Evolutionary conservation across 768 basidiomycete genomes (phyloP).

Genomic region (Xerocomellus chrysenteron): DNA sequence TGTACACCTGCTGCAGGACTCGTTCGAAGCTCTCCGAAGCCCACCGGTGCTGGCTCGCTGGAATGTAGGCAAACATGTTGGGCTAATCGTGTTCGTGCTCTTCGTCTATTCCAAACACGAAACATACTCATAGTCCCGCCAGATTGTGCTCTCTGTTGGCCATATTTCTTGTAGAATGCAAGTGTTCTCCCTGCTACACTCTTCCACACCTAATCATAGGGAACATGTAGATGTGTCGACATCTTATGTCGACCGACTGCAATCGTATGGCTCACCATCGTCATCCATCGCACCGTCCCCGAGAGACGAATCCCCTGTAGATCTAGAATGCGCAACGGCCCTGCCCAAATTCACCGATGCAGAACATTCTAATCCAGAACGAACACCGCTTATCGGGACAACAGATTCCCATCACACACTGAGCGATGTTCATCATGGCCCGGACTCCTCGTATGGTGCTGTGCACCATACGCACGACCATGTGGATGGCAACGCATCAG

Average conservation of each 20-base stretch:
- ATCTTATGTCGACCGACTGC: slow-evolving; percentile 69
- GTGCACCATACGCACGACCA: background rate
- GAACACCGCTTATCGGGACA: slow-evolving; percentile 17
- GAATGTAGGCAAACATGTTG: slow-evolving; percentile 58
- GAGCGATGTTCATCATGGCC: background rate
- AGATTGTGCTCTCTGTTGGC: slow-evolving; percentile 63
- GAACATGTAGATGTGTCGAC: slow-evolving; percentile 63
- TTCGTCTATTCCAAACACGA: background rate
- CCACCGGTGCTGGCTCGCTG: slow-evolving; percentile 46
- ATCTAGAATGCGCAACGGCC: slow-evolving; percentile 2
- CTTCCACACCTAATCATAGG: background rate
- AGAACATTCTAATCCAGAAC: slow-evolving; percentile 15
- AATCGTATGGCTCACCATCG: slow-evolving; percentile 57
- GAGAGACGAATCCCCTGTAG: slow-evolving; percentile 18
- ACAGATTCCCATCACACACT: background rate
- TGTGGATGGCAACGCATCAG: background rate
- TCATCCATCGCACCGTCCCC: slow-evolving; percentile 37
- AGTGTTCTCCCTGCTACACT: slow-evolving; percentile 24
- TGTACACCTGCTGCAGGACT: slow-evolving; percentile 76
- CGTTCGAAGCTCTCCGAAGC: slow-evolving; percentile 59
- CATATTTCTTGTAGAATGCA: slow-evolving; percentile 83
- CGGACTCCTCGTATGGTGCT: slow-evolving; percentile 22
- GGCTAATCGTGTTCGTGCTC: slow-evolving; percentile 70
- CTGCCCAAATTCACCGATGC: background rate
- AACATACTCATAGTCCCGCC: slow-evolving; percentile 1